These are phyloP conservation scores for Xylaria venustula DNA, from an alignment of 495 filamentous ascomycete genomes.

Conservation along the genomic window DNA sequence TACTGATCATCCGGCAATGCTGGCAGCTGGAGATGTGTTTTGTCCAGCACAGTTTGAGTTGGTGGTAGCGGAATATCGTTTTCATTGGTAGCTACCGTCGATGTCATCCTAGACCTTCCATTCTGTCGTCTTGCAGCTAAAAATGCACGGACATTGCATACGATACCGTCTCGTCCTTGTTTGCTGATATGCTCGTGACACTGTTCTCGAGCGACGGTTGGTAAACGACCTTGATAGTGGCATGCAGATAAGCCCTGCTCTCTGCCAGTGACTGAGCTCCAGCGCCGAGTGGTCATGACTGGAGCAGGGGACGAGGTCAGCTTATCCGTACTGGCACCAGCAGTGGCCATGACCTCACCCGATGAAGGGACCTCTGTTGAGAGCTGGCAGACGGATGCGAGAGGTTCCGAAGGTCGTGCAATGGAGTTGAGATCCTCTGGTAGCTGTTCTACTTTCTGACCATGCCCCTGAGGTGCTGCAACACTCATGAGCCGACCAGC, in stretches of 20 bases:
- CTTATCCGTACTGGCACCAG: not conserved
- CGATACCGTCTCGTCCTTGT: slow-evolving; percentile 18
- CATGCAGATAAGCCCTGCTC: not conserved
- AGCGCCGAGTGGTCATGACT: not conserved
- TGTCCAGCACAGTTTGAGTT: not conserved
- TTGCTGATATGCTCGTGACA: slow-evolving; percentile 4
- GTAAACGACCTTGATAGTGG: not conserved
- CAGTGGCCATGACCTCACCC: not conserved
- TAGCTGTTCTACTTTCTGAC: not conserved
- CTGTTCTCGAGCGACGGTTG: not conserved
- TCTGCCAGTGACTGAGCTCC: not conserved
- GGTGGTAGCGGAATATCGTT: not conserved
- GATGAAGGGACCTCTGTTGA: not conserved
- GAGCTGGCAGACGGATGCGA: not conserved
- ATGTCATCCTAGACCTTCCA: not conserved
- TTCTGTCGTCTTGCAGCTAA: slow-evolving; percentile 19
- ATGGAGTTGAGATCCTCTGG: not conserved
- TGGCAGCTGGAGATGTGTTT: not conserved
- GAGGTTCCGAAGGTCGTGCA: slow-evolving; percentile 1
- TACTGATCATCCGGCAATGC: slow-evolving; percentile 12
- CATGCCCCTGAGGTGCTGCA: not conserved
- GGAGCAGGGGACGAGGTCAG: not conserved
- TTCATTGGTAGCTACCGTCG: not conserved
- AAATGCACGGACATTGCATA: slow-evolving; percentile 21
- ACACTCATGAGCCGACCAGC: slow-evolving; percentile 6